phyloP scores from a whole-genome alignment of 352 stramenopile genomes.

The Pythium sukuiense region DNA sequence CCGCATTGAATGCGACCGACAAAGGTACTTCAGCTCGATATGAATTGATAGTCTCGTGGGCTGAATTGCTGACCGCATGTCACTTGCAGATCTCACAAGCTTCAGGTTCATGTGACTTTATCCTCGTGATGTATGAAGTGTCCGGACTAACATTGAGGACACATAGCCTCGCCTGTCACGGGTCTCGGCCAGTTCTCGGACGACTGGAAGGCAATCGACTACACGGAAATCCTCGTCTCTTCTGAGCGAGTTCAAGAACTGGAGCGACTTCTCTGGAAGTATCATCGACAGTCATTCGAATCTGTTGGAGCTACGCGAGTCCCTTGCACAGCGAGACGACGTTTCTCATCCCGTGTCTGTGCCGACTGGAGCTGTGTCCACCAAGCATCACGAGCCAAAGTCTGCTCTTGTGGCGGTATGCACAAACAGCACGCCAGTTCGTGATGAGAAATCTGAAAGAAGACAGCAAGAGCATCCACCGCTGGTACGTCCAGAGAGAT shows the following conservation, averaged over 20 bases:
- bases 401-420: neutral
- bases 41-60: neutral
- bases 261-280: constrained; percentile 9
- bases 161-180: neutral
- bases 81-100: neutral
- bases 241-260: constrained; percentile 1
- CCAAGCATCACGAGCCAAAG: neutral
- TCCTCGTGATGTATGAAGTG: too few relatives aligned
- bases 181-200: neutral
- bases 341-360: too few relatives aligned
- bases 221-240: neutral
- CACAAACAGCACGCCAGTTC: neutral
- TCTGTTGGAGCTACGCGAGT: constrained; percentile 1
- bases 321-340: neutral
- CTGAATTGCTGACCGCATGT: neutral
- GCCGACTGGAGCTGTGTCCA: too few relatives aligned
- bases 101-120: neutral
- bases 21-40: neutral
- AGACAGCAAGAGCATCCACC: neutral
- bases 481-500: neutral
- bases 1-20: neutral
- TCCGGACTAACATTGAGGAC: neutral
- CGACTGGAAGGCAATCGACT: neutral
- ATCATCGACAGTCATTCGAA: constrained; percentile 14
- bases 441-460: neutral